Percentiles rank a stretch among this genome's conserved stretches.
These are phyloP conservation scores for Arthrobotrys iridis DNA, from an alignment of 2,329 filamentous ascomycete species.

Conservation along the genomic window DNA sequence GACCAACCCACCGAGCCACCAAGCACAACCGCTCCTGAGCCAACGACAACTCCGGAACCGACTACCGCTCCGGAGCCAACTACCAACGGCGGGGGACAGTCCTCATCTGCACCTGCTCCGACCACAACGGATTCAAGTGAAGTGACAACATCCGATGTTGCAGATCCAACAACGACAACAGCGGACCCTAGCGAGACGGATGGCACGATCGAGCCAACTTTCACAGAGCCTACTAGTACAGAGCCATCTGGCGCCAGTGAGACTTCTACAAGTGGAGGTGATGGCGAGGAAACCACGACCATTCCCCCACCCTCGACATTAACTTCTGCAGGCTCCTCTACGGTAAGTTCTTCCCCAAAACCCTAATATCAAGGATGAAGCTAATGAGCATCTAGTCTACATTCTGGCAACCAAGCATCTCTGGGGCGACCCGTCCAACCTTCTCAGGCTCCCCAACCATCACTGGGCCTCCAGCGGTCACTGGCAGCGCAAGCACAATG, in stretches of 20 bases:
- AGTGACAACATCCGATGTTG: not conserved
- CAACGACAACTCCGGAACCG: not conserved
- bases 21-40: constrained; percentile 1
- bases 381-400: not conserved
- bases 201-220: constrained; percentile 15
- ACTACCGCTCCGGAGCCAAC: not conserved
- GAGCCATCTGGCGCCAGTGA: not conserved
- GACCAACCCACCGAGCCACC: constrained; percentile 7
- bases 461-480: constrained; percentile 29
- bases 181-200: not conserved
- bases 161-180: not conserved
- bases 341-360: not conserved
- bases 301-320: not conserved
- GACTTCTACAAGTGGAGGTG: not conserved
- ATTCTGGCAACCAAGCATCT: not conserved
- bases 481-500: constrained; percentile 38
- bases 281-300: constrained; percentile 9
- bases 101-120: not conserved
- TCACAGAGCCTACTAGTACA: constrained; percentile 15
- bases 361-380: not conserved
- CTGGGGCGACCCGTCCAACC: not conserved
- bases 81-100: not conserved
- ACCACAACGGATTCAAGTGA: not conserved
- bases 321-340: not conserved
- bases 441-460: not conserved